Evolutionary conservation across 2,329 filamentous ascomycete genomes (phyloP), one percentile per base, ranked within the genome.

Genomic region (Hymenoscyphus occultus): DNA sequence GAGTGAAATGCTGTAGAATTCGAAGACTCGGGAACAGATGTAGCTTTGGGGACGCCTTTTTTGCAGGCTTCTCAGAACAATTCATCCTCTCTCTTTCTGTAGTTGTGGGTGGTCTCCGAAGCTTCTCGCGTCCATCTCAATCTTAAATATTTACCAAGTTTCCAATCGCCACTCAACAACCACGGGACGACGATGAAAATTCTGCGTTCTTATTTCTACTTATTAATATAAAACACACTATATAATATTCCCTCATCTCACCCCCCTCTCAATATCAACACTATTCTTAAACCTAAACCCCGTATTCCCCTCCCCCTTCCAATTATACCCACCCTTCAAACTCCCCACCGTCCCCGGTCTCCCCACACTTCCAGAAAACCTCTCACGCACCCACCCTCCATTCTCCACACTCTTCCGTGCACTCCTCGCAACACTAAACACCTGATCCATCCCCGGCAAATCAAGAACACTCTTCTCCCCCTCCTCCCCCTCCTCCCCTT

Each of bases 251-350:
- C 16, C 9, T 51, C 19, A 51, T 51, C 45, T 28, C 45, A 48
- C 45, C 4, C 70, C 70, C 32, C 70, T 68, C 45, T 73, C 71
- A 51, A 72, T 48, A 69, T 72, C 70, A 35, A 61, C 31, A 64
- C 70, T 71, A 14, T 59, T 59, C 39, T 69, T 68, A 59, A 73
- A 70, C 61, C 66, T 67, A 35, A 71, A 72, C 9, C 71, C 70
- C 19, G 69, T 73, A 61, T 56, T 48, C 51, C 68, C 69, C 19
- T 62, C 67, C 32, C 63, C 60, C 48, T 56, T 35, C 32, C 63
- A 59, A 40, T 56, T 35, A 10, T 5, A 45, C 51, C 48, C 48
- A 28, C 54, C 56, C 51, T 39, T 56, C 28, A 35, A 51, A 31
- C 28, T 51, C 42, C 22, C 42, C 28, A 45, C 59, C 12, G 63